A percentile compares a stretch with the other conserved stretches of the same genome.
These are phyloP conservation scores for Trichoderma gracile DNA, from an alignment of 2,329 filamentous ascomycete species.

Conservation along the genomic window DNA sequence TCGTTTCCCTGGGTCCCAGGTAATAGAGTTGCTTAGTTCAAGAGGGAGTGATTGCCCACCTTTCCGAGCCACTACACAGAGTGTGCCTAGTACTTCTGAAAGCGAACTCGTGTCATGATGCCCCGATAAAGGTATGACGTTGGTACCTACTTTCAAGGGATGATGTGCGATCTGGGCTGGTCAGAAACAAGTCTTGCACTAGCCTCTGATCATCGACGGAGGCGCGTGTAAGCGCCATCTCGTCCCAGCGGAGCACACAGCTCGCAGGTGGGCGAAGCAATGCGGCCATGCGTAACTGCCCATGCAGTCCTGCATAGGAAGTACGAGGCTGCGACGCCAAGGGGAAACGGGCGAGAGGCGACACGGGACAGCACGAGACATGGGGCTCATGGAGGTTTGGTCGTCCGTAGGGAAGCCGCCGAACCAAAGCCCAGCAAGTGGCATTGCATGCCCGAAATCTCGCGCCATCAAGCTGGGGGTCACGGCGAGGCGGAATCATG, in stretches of 20 bases:
- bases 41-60: neutral
- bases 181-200: neutral
- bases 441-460: neutral
- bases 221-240: slow-evolving; percentile 1
- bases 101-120: neutral
- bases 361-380: neutral
- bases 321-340: neutral
- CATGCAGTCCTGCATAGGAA: neutral
- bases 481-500: slow-evolving; percentile 6
- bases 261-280: slow-evolving; percentile 2
- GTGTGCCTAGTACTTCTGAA: neutral
- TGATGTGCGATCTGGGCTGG: neutral
- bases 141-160: neutral
- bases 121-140: slow-evolving; percentile 3
- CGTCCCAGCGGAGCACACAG: neutral
- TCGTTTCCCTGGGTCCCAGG: neutral
- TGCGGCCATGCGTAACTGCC: neutral
- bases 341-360: neutral
- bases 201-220: slow-evolving; percentile 8
- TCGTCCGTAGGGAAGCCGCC: neutral
- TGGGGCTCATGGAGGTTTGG: neutral
- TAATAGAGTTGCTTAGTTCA: neutral
- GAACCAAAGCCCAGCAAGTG: neutral
- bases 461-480: neutral
- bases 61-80: neutral